Conservation (phyloP, 1,284 basidiomycete genomes). For the Ganoderma boninense region DNA sequence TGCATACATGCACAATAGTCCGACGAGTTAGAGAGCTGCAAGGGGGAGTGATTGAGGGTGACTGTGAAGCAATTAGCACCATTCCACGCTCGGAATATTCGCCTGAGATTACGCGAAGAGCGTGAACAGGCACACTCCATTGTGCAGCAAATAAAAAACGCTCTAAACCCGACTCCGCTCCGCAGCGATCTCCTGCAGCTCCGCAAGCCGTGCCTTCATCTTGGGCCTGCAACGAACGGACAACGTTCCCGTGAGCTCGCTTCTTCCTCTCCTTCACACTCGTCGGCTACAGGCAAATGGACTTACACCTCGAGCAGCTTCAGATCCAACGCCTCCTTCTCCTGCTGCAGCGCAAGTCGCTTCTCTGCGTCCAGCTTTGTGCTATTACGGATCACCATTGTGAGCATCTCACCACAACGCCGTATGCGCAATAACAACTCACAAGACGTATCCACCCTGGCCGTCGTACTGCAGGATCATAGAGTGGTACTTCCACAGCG, state of each 20-base stretch:
- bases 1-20: background rate
- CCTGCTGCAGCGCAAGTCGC: constrained; percentile 91
- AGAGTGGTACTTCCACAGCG: constrained; percentile 95
- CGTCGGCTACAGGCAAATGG: background rate
- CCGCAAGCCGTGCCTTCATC: constrained; percentile 80
- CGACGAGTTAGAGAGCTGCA: background rate
- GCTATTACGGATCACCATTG: constrained; percentile 48
- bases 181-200: constrained; percentile 60
- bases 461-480: constrained; percentile 92
- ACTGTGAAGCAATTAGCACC: background rate
- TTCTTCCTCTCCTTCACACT: background rate
- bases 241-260: constrained; percentile 11
- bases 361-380: constrained; percentile 93
- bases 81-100: background rate
- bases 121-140: background rate
- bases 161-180: constrained; percentile 29
- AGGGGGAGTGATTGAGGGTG: background rate
- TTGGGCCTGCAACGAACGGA: constrained; percentile 67
- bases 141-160: background rate
- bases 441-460: constrained; percentile 88
- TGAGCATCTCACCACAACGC: background rate
- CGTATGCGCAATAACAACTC: constrained; percentile 43
- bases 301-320: constrained; percentile 84
- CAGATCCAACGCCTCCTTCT: constrained; percentile 87
- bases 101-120: background rate